phyloP scores from a whole-genome alignment of 345 rosid species.

The Passiflora organensis region DNA sequence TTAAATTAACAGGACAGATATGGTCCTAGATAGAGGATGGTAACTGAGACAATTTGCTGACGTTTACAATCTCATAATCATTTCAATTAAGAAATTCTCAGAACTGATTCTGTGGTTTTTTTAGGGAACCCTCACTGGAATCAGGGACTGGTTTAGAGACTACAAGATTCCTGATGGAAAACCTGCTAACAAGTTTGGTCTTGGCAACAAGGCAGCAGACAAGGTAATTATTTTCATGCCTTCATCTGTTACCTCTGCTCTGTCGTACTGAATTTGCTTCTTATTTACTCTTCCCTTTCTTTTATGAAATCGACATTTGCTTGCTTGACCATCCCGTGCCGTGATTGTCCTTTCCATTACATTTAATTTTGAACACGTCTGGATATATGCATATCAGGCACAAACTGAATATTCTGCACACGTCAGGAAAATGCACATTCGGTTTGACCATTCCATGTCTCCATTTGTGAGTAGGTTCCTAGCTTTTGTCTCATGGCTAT shows the following conservation, averaged over 20 bases:
- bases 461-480: not conserved
- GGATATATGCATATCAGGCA: too few relatives aligned
- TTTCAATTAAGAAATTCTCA: too few relatives aligned
- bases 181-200: conserved; percentile 95
- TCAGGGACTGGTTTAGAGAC: conserved; percentile 95
- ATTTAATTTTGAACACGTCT: too few relatives aligned
- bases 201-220: conserved; percentile 82
- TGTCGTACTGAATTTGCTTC: not conserved
- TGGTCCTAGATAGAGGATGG: not conserved
- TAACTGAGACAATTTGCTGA: too few relatives aligned
- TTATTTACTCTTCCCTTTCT: not conserved
- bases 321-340: too few relatives aligned
- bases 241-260: not conserved
- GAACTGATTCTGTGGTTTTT: conserved; percentile 11
- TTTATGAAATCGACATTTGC: too few relatives aligned
- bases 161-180: conserved; percentile 97
- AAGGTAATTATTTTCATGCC: conserved; percentile 43
- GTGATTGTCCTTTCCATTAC: too few relatives aligned
- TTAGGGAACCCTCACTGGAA: conserved; percentile 84
- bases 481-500: not conserved
- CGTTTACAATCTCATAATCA: too few relatives aligned
- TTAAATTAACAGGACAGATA: not conserved
- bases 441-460: too few relatives aligned
- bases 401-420: too few relatives aligned
- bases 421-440: too few relatives aligned